phyloP scores from a whole-genome alignment of 345 rosid genomes.

The Citrus sp. region DNA sequence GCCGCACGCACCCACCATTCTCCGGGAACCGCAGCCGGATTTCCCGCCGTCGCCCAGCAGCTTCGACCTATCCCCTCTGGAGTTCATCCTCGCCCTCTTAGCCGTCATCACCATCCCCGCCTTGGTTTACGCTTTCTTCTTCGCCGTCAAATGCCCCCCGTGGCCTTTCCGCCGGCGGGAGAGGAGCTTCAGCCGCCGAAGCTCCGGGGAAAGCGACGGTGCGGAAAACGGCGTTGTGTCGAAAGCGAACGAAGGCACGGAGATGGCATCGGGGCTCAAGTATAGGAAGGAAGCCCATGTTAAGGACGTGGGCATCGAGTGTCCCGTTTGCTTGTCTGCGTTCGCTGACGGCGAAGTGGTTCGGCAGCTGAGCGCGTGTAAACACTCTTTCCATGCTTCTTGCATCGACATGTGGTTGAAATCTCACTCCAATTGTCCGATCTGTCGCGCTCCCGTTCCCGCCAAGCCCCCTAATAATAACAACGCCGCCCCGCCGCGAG shows the following conservation, averaged over 20 bases:
- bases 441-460: slow-evolving; percentile 60
- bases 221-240: neutral
- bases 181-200: neutral
- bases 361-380: slow-evolving; percentile 50
- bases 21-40: slow-evolving; percentile 33
- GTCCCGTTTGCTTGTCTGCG: slow-evolving; percentile 64
- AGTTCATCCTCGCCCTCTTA: slow-evolving; percentile 57
- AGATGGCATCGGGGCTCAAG: slow-evolving; percentile 31
- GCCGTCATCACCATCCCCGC: slow-evolving; percentile 71
- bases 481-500: slow-evolving; percentile 6
- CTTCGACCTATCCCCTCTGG: slow-evolving; percentile 65
- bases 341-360: slow-evolving; percentile 58
- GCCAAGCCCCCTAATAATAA: slow-evolving; percentile 30
- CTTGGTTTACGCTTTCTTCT: slow-evolving; percentile 63
- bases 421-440: slow-evolving; percentile 59
- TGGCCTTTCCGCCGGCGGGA: slow-evolving; percentile 20
- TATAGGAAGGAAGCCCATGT: slow-evolving; percentile 40
- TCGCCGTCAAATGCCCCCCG: slow-evolving; percentile 51
- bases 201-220: neutral
- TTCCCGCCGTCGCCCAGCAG: slow-evolving; percentile 51
- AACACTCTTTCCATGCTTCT: slow-evolving; percentile 63
- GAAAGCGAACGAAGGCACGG: neutral
- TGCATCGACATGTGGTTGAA: slow-evolving; percentile 71
- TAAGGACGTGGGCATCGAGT: slow-evolving; percentile 56
- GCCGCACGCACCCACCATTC: slow-evolving; percentile 28